These are phyloP conservation scores for Cucurbita ficifolia DNA, from an alignment of 306 rosid genomes.

Conservation along the genomic window DNA sequence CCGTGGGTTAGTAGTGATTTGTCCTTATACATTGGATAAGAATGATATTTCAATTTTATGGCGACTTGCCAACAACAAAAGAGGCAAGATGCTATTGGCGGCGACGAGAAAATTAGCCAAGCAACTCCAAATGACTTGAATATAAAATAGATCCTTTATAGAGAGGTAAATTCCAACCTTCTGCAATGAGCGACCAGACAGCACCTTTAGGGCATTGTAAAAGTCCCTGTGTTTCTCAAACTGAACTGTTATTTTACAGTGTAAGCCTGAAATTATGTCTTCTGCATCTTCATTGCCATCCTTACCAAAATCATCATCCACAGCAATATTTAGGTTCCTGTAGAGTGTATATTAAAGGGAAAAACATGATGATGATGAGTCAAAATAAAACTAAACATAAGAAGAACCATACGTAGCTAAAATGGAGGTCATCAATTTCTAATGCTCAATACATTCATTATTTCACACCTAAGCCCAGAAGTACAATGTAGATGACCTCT, in stretches of 20 bases:
- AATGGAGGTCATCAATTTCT: neutral
- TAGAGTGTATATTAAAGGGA: slow-evolving; percentile 9
- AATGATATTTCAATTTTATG: slow-evolving; percentile 1
- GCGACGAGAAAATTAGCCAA: neutral
- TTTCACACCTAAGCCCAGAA: neutral
- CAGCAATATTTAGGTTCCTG: slow-evolving; percentile 85
- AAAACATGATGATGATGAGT: neutral
- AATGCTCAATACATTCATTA: neutral
- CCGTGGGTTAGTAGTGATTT: neutral
- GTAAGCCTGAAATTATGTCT: slow-evolving; percentile 63
- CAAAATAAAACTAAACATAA: neutral
- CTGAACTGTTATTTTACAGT: slow-evolving; percentile 86
- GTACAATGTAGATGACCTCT: neutral
- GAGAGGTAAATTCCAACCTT: slow-evolving; percentile 36
- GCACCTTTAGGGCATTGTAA: slow-evolving; percentile 51
- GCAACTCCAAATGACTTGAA: neutral
- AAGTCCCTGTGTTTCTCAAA: slow-evolving; percentile 67
- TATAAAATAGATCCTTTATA: neutral
- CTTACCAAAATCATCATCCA: slow-evolving; percentile 59
- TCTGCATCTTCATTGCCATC: slow-evolving; percentile 42
- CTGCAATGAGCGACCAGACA: slow-evolving; percentile 72
- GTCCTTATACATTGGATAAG: neutral
- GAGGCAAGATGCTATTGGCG: neutral
- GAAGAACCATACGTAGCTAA: neutral
- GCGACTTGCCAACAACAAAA: neutral